phyloP scores from a whole-genome alignment of 257 asterid species.

The Coffea canephora region DNA sequence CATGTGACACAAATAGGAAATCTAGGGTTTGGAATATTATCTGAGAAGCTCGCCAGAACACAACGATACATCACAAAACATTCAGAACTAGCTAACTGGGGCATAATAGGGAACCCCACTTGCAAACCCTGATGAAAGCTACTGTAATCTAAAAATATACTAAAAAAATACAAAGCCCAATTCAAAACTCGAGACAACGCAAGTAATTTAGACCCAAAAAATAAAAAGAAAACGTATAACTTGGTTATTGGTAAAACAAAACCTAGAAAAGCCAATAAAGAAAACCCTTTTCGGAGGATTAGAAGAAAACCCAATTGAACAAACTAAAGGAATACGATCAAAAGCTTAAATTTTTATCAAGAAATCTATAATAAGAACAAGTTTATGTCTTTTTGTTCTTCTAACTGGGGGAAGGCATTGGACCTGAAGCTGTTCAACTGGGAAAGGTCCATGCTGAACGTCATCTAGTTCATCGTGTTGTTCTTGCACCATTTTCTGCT shows the following conservation, averaged over 20 bases:
- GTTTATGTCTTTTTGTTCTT: neutral
- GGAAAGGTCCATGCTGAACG: slow-evolving; percentile 75
- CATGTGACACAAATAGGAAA: neutral
- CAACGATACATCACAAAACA: neutral
- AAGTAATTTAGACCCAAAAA: neutral
- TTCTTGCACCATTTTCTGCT: slow-evolving; percentile 43
- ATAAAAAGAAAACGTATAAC: neutral
- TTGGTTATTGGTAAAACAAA: neutral
- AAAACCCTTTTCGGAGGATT: slow-evolving; percentile 1
- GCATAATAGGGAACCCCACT: slow-evolving; percentile 12
- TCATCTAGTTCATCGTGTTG: slow-evolving; percentile 61
- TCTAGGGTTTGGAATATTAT: neutral
- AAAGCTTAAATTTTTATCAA: neutral
- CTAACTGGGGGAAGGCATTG: neutral
- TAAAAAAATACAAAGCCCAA: slow-evolving; percentile 7
- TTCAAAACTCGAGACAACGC: neutral
- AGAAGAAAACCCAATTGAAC: slow-evolving; percentile 23
- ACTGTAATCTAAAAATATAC: neutral
- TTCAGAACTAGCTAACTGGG: slow-evolving; percentile 7
- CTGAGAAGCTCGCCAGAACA: neutral
- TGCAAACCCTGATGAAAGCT: neutral
- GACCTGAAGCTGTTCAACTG: slow-evolving; percentile 86
- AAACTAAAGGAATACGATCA: neutral
- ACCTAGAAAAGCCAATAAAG: neutral
- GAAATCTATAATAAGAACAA: neutral